phyloP scores from a whole-genome alignment of 2,329 filamentous ascomycete species.

The Coniosporium tulheliwenetii region DNA sequence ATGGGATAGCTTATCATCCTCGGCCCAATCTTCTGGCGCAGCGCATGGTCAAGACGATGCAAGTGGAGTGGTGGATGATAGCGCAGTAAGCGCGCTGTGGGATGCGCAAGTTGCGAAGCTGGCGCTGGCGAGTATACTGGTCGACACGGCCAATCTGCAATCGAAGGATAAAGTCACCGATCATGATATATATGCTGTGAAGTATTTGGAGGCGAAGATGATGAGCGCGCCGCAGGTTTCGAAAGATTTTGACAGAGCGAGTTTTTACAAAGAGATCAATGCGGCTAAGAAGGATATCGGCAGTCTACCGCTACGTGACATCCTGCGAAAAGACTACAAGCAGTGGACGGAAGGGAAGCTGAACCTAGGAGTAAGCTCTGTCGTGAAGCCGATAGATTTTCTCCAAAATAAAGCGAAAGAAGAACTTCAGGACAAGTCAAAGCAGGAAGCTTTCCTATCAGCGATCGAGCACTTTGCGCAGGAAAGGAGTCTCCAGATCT shows the following conservation, averaged over 20 bases:
- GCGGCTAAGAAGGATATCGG: slow-evolving; percentile 54
- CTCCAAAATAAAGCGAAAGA: slow-evolving; percentile 38
- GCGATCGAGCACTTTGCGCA: slow-evolving; percentile 36
- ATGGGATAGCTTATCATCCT: slow-evolving; percentile 38
- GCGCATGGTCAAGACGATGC: slow-evolving; percentile 22
- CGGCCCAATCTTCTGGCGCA: slow-evolving; percentile 24
- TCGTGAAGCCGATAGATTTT: slow-evolving; percentile 47
- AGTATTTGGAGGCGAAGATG: slow-evolving; percentile 42
- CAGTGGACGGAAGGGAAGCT: slow-evolving; percentile 46
- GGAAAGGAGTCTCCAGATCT: slow-evolving; percentile 46
- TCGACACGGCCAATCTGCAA: slow-evolving; percentile 55
- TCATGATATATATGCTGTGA: slow-evolving; percentile 42
- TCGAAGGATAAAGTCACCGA: slow-evolving; percentile 45
- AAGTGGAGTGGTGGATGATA: slow-evolving; percentile 17
- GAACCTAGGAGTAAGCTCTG: slow-evolving; percentile 50
- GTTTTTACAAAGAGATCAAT: slow-evolving; percentile 44
- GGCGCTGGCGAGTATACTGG: slow-evolving; percentile 53
- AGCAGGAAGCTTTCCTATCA: slow-evolving; percentile 27
- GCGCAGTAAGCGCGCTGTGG: slow-evolving; percentile 20
- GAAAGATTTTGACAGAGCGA: slow-evolving; percentile 32
- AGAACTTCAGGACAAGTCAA: slow-evolving; percentile 9
- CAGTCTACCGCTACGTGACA: slow-evolving; percentile 43
- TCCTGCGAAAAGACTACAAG: slow-evolving; percentile 75
- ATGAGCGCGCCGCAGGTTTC: slow-evolving; percentile 16
- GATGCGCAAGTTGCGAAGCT: slow-evolving; percentile 50